Conservation (phyloP, 345 rosid species). For the Erucastrum elatum region DNA sequence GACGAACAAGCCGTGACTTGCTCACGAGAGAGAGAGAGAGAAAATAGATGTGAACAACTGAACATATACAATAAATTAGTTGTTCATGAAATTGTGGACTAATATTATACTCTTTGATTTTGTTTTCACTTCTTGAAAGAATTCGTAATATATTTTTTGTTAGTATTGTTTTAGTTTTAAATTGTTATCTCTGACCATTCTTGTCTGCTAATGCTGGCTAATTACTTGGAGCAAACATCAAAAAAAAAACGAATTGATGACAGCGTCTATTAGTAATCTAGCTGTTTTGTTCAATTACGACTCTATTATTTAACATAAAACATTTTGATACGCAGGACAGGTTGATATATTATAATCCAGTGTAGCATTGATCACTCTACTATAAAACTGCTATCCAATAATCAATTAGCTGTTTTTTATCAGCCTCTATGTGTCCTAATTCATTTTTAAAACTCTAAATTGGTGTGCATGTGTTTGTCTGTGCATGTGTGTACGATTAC, state of each 20-base stretch:
- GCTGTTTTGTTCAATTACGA: conserved; percentile 25
- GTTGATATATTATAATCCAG: too few relatives aligned
- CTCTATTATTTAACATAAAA: neutral
- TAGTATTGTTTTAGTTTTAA: too few relatives aligned
- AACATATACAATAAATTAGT: neutral
- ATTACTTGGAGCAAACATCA: neutral
- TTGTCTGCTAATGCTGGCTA: conserved; percentile 20
- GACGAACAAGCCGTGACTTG: conserved; percentile 33
- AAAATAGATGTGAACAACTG: neutral
- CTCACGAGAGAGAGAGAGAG: neutral
- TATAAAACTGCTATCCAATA: neutral
- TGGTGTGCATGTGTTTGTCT: neutral
- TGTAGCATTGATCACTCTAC: neutral
- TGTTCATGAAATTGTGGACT: too few relatives aligned
- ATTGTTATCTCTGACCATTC: neutral
- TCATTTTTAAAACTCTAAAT: neutral
- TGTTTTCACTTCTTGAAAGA: too few relatives aligned
- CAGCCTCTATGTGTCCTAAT: conserved; percentile 11
- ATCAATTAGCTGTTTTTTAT: neutral
- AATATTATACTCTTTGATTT: too few relatives aligned
- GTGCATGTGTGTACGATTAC: neutral
- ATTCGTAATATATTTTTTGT: too few relatives aligned
- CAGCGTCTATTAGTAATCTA: neutral
- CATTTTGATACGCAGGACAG: too few relatives aligned
- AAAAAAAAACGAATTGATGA: neutral